These are phyloP conservation scores for Backusella macrospora DNA, from an alignment of 192 early-diverging fungal genomes.

Conservation along the genomic window DNA sequence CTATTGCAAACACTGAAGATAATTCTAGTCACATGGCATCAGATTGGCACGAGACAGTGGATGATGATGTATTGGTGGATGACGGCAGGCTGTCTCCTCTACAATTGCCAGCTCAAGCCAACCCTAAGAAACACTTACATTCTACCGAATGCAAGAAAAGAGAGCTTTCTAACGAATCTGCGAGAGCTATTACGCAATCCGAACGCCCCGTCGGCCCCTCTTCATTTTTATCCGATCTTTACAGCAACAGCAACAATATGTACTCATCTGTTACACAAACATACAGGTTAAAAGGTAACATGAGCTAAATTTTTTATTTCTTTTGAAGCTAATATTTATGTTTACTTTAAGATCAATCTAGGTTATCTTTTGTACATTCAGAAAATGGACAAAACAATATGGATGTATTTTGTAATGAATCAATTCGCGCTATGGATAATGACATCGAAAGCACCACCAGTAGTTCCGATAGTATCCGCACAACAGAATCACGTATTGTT, in stretches of 20 bases:
- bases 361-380: constrained; percentile 3
- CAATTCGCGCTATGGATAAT: constrained; percentile 8
- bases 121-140: background rate
- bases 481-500: constrained; percentile 7
- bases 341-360: constrained; percentile 11
- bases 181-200: constrained; percentile 10
- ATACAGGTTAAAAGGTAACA: constrained; percentile 4
- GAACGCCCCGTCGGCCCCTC: constrained; percentile 27
- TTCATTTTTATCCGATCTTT: constrained; percentile 25
- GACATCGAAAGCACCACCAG: background rate
- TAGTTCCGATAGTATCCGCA: background rate
- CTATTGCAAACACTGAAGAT: background rate
- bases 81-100: constrained; percentile 30
- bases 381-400: constrained; percentile 20
- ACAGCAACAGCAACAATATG: constrained; percentile 10
- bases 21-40: constrained; percentile 8
- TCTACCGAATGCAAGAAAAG: constrained; percentile 1
- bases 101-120: constrained; percentile 34
- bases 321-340: background rate
- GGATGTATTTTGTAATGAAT: constrained; percentile 19
- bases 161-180: constrained; percentile 23
- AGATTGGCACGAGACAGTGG: constrained; percentile 16
- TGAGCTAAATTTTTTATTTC: background rate
- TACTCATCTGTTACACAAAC: constrained; percentile 6
- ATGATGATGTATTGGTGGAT: constrained; percentile 10